Base-by-base conservation (phyloP, 2,329 filamentous ascomycete genomes). In the Plectosphaerella sp. region DNA sequence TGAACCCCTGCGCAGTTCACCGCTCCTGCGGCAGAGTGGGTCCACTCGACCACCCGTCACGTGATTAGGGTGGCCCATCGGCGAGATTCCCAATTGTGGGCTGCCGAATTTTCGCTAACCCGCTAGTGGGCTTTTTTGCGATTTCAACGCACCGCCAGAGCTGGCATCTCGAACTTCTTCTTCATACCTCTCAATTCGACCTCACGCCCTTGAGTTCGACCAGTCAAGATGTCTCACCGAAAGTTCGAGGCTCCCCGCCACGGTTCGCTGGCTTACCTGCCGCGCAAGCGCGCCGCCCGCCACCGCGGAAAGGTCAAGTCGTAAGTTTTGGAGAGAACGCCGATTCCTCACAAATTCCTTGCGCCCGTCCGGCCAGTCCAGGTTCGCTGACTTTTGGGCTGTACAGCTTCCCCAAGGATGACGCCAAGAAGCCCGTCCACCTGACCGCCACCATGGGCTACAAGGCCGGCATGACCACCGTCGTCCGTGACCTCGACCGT, bases 401-500 rank as follows among this genome's bases (percentile, higher is more conserved):
- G 54, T 52, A 66, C 71, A 95, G 91, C 79, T 99, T 99, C 87
- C 94, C 94, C 73, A 97, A 97, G 88, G 94, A 99, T 89, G 92
- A 99, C 84, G 82, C 91, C 72, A 97, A 97, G 89, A 96, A 97
- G 88, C 90, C 92, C 70, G 91, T 97, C 76, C 94, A 99, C 85
- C 86, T 99, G 70, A 99, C 94, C 61, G 94, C 94, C 71, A 80
- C 91, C 71, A 92, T 97, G 87, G 94, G 94, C 76, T 99, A 99
- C 88, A 99, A 99, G 91, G 94, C 94, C 74, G 94, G 94, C 77
- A 99, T 99, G 94, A 97, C 91, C 77, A 99, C 94, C 70, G 94
- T 97, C 78, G 94, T 99, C 75, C 93, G 94, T 79, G 93, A 97
- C 78, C 86, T 97, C 77, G 94, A 99, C 86, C 89, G 94, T 78